Evolutionary conservation across 106 monocot species (phyloP).

Genomic region (Apostasia ramifera): DNA sequence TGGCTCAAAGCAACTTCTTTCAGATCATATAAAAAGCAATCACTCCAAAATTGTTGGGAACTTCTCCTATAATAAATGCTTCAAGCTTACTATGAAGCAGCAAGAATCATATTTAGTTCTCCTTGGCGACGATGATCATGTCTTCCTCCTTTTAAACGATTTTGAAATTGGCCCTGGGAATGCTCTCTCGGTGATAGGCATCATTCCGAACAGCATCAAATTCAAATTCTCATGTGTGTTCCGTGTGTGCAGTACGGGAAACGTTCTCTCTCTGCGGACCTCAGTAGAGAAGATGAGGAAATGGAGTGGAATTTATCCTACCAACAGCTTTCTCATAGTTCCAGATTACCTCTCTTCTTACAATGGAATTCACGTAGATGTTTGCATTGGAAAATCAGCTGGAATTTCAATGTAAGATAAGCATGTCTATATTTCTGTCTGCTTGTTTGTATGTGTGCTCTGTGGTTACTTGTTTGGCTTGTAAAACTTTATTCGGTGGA

Average conservation of each 20-base stretch:
- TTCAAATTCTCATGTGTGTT: slow-evolving; percentile 36
- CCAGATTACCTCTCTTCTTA: slow-evolving; percentile 19
- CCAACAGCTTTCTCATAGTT: slow-evolving; percentile 38
- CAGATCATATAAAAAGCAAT: slow-evolving; percentile 19
- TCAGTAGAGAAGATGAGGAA: slow-evolving; percentile 12
- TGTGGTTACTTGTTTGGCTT: too few relatives aligned
- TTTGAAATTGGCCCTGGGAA: slow-evolving; percentile 1
- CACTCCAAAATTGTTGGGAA: slow-evolving; percentile 14
- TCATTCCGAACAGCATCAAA: slow-evolving; percentile 1
- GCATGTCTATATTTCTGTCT: too few relatives aligned
- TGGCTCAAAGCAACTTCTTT: slow-evolving; percentile 25
- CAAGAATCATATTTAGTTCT: slow-evolving; percentile 22
- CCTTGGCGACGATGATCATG: slow-evolving; percentile 16
- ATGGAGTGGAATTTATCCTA: slow-evolving; percentile 27
- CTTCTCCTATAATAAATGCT: slow-evolving; percentile 23
- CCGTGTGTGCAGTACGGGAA: neutral
- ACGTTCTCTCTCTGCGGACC: slow-evolving; percentile 31
- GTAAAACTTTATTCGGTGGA: too few relatives aligned
- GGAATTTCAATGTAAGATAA: too few relatives aligned
- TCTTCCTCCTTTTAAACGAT: slow-evolving; percentile 50
- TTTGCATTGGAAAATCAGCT: slow-evolving; percentile 9
- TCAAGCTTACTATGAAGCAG: slow-evolving; percentile 15
- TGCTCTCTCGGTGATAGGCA: slow-evolving; percentile 31
- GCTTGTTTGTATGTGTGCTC: too few relatives aligned
- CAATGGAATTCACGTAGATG: slow-evolving; percentile 4